Evolutionary conservation across 2,329 filamentous ascomycete species (phyloP), one percentile per base, ranked within the genome.

Genomic region (Tolypocladium ophioglossoides): DNA sequence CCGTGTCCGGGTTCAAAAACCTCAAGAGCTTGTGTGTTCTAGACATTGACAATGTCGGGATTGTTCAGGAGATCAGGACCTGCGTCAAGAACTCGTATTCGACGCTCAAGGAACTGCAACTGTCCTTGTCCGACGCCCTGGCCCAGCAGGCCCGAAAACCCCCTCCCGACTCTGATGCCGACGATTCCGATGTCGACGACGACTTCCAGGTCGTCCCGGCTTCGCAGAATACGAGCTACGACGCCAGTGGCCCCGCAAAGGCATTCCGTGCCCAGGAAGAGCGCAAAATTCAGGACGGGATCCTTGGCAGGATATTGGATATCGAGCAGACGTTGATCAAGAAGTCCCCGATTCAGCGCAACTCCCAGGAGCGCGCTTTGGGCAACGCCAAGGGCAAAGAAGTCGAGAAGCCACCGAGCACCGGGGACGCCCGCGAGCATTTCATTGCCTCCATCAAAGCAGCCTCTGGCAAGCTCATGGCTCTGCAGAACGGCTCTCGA

Each of bases 1-100:
- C 79, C 0, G 63, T 85, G 6, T 79, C 78, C 1, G 78, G 76
- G 0, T 85, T 86, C 67, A 77, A 72, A 50, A 73, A 74, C 39
- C 69, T 86, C 16, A 77, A 74, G 58, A 75, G 64, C 5, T 68
- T 86, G 16, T 68, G 75, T 4, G 69, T 85, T 8, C 69, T 85
- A 37, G 82, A 86, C 57, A 83, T 86, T 52, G 82, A 85, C 56
- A 74, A 68, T 32, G 68, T 84, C 5, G 78, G 83, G 37, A 70
- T 80, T 35, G 61, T 83, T 14, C 64, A 72, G 2, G 83, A 85
- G 64, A 71, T 86, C 56, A 77, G 75, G 57, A 62, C 71, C 6
- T 84, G 80, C 60, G 68, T 86, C 27, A 71, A 70, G 12, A 78
- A 78, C 58, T 84, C 78, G 1, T 72, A 77, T 2, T 71, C 76